phyloP scores from a whole-genome alignment of 192 early-diverging fungal species.

The Phlyctochytrium planicorne region DNA sequence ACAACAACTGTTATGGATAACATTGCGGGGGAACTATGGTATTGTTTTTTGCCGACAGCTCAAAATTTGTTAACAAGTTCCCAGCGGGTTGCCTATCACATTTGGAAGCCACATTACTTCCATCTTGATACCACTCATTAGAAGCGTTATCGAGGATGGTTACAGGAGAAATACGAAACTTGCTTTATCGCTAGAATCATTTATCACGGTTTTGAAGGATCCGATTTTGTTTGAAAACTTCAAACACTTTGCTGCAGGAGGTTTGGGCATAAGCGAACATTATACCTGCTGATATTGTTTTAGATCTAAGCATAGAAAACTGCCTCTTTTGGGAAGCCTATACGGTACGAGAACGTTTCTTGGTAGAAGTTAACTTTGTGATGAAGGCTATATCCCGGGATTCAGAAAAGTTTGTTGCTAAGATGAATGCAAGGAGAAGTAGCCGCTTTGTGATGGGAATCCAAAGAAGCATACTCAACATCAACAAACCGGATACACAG shows the following conservation, averaged over 20 bases:
- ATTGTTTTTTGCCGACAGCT: no score
- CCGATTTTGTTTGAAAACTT: not conserved
- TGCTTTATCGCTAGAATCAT: not conserved
- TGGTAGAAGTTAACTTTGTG: not conserved
- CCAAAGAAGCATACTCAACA: no score
- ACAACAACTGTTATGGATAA: no score
- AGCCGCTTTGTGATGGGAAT: no score
- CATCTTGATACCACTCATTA: not conserved
- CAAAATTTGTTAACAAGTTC: no score
- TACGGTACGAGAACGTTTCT: no score
- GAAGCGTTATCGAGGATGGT: not conserved
- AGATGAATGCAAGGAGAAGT: no score
- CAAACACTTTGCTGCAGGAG: not conserved
- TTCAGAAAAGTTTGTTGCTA: not conserved
- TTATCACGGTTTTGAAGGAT: not conserved
- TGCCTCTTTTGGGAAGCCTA: no score
- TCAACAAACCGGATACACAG: no score
- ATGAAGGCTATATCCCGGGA: not conserved
- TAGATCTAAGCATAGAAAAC: not conserved
- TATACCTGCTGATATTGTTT: not conserved
- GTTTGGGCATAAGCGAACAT: no score
- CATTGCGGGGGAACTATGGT: no score
- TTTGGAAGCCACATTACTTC: not conserved
- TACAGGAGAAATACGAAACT: not conserved
- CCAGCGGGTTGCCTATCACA: no score